Conservation (phyloP, 371 early-diverging fungal genomes). For the Coemansia sp. region DNA sequence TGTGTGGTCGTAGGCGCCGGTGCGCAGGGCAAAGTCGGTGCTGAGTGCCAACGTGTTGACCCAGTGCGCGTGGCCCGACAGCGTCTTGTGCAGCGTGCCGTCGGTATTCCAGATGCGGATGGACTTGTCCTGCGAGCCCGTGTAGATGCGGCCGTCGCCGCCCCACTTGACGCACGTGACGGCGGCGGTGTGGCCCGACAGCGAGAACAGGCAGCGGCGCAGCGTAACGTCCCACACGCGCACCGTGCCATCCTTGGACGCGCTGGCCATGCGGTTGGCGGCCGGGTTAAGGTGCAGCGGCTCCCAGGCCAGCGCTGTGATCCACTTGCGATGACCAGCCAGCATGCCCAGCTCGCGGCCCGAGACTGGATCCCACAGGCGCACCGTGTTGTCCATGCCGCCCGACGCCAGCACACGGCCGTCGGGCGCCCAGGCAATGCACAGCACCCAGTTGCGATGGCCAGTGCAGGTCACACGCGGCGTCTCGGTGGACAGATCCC, state of each 20-base stretch:
- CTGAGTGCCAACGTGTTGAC: constrained; percentile 90
- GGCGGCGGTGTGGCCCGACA: constrained; percentile 88
- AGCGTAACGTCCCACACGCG: constrained; percentile 91
- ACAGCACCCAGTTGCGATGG: constrained; percentile 92
- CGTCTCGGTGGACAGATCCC: constrained; percentile 96
- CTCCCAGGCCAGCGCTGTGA: constrained; percentile 91
- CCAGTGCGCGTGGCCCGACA: constrained; percentile 95
- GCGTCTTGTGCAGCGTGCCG: constrained; percentile 80
- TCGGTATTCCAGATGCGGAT: constrained; percentile 93
- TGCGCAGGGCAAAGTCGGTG: constrained; percentile 86
- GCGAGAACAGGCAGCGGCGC: constrained; percentile 72
- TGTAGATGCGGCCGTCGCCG: constrained; percentile 90
- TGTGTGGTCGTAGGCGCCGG: constrained; percentile 89
- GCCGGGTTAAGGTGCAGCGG: constrained; percentile 84
- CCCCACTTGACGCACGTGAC: constrained; percentile 95
- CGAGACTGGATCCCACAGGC: constrained; percentile 84
- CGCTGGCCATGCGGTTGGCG: constrained; percentile 81
- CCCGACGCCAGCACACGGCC: constrained; percentile 85
- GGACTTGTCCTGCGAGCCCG: constrained; percentile 88
- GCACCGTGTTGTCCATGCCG: constrained; percentile 88
- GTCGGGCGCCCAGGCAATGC: constrained; percentile 93
- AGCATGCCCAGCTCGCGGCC: constrained; percentile 81
- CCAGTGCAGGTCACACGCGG: constrained; percentile 63
- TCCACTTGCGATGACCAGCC: constrained; percentile 83
- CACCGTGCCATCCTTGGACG: constrained; percentile 95